Conservation (phyloP, 208 protist genomes). For the Leishmania guyanensis region DNA sequence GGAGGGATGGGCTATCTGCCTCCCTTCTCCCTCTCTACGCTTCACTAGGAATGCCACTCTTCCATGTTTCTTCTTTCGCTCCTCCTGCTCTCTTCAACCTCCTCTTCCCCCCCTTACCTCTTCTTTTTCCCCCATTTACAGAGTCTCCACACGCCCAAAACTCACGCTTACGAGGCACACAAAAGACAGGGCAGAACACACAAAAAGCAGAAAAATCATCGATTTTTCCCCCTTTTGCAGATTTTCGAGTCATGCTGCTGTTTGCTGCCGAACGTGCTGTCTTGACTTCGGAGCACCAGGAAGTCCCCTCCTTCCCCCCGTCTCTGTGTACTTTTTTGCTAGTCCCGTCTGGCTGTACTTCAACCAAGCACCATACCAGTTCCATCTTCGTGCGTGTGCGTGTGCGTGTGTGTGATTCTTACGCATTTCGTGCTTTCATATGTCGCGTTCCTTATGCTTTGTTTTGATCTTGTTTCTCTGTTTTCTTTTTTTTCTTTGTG, state of each 20-base stretch:
- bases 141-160: background rate
- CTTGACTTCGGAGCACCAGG: background rate
- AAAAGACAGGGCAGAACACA: background rate
- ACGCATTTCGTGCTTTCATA: background rate
- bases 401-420: background rate
- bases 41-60: background rate
- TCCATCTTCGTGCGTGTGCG: background rate
- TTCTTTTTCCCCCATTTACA: background rate
- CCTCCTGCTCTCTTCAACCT: background rate
- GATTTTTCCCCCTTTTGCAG: background rate
- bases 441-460: background rate
- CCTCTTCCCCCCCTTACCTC: background rate
- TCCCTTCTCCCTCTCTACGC: background rate
- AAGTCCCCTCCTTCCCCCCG: background rate
- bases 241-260: background rate
- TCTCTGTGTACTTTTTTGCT: background rate
- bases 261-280: background rate
- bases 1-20: background rate
- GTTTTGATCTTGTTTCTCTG: background rate
- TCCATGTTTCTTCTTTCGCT: background rate
- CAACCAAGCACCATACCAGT: background rate
- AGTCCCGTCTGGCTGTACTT: background rate
- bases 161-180: background rate
- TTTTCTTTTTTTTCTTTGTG: background rate
- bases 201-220: background rate